Conservation (phyloP, 1,284 basidiomycete genomes). For the Pulveroboletus sp. region DNA sequence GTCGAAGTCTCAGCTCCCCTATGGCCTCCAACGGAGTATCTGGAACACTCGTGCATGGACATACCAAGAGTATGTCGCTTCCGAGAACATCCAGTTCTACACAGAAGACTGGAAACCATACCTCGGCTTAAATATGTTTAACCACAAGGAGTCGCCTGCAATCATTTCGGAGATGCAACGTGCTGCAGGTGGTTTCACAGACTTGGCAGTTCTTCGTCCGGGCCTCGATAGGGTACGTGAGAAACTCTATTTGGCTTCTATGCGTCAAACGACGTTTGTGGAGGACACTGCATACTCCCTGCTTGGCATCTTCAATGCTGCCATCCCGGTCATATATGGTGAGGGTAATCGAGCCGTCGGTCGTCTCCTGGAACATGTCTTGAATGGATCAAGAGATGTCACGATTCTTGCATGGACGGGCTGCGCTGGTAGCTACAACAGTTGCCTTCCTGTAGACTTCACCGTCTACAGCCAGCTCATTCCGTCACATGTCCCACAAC, state of each 20-base stretch:
- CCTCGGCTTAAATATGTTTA: not conserved
- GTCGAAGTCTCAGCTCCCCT: not conserved
- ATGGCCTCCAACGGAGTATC: not conserved
- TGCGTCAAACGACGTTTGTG: constrained; percentile 4
- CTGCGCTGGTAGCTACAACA: not conserved
- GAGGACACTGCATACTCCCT: constrained; percentile 21
- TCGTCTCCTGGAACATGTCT: constrained; percentile 15
- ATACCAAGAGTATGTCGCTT: constrained; percentile 17
- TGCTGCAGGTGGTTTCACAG: not conserved
- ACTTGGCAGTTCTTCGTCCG: not conserved
- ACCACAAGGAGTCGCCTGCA: constrained; percentile 8
- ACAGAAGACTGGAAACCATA: constrained; percentile 21
- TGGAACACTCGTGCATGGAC: constrained; percentile 14
- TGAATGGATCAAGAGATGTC: constrained; percentile 8
- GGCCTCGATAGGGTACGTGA: constrained; percentile 5
- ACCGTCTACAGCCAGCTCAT: constrained; percentile 4
- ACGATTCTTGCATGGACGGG: constrained; percentile 21
- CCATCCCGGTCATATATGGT: constrained; percentile 7
- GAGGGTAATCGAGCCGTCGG: constrained; percentile 12
- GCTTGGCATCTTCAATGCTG: constrained; percentile 14
- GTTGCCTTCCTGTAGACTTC: constrained; percentile 11
- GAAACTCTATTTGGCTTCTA: constrained; percentile 15
- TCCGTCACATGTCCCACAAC: not conserved
- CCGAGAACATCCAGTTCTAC: constrained; percentile 7
- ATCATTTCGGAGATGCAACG: constrained; percentile 11